These are phyloP conservation scores for Flaveria ramosissima DNA, from an alignment of 129 eudicot species.

Conservation along the genomic window DNA sequence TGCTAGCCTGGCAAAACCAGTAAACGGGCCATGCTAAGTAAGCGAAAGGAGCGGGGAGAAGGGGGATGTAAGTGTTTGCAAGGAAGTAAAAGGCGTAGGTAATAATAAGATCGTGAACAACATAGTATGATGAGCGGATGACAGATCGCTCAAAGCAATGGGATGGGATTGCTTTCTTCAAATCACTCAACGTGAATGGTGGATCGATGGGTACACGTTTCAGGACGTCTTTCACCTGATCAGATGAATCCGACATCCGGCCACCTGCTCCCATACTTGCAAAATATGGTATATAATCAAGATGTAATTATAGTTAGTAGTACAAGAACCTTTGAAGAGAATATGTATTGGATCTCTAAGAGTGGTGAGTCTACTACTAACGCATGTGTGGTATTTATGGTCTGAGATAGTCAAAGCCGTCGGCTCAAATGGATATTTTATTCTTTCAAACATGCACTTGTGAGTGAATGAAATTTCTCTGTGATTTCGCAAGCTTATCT, in stretches of 20 bases:
- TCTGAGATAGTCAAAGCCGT: background rate
- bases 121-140: slow-evolving; percentile 4
- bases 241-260: background rate
- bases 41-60: slow-evolving; percentile 24
- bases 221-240: background rate
- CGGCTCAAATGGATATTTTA: background rate
- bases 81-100: slow-evolving; percentile 3
- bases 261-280: slow-evolving; percentile 7
- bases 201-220: slow-evolving; percentile 1
- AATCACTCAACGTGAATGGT: slow-evolving; percentile 13
- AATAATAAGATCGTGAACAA: background rate
- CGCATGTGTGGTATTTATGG: background rate
- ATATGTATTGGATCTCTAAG: no score
- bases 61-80: no score
- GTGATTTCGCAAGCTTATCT: no score
- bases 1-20: slow-evolving; percentile 37
- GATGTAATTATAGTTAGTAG: background rate
- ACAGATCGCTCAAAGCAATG: background rate
- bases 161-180: background rate
- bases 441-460: no score
- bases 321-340: no score
- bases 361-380: no score
- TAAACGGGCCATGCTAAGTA: slow-evolving; percentile 41
- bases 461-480: no score
- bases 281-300: background rate